A percentile compares a stretch with the other conserved stretches of the same genome.
phyloP scores from a whole-genome alignment of 257 asterid genomes.

The Rehmannia glutinosa region DNA sequence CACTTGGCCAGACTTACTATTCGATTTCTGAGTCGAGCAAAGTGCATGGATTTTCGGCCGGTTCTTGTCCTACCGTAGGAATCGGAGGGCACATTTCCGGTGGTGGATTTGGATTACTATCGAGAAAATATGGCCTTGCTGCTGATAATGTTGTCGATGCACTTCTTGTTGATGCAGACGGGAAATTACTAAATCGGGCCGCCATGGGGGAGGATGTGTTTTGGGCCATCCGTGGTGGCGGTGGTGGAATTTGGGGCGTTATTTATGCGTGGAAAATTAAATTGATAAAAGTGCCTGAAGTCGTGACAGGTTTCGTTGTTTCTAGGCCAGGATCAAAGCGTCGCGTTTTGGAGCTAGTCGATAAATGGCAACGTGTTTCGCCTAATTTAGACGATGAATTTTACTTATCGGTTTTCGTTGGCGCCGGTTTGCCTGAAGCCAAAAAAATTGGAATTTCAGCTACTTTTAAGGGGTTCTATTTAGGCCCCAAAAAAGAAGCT shows the following conservation, averaged over 20 bases:
- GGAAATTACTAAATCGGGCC: conserved; percentile 45
- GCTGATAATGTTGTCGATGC: conserved; percentile 79
- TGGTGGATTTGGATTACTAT: conserved; percentile 67
- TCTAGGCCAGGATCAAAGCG: conserved; percentile 37
- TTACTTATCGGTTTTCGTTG: conserved; percentile 50
- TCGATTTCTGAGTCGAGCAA: conserved; percentile 39
- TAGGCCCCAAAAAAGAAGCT: conserved; percentile 41
- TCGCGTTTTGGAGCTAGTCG: conserved; percentile 23
- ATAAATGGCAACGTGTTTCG: conserved; percentile 63
- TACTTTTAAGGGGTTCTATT: conserved; percentile 58
- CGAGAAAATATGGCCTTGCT: conserved; percentile 69
- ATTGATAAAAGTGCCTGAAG: conserved; percentile 33
- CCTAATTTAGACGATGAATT: conserved; percentile 40
- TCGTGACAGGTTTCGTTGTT: conserved; percentile 40
- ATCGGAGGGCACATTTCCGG: conserved; percentile 71
- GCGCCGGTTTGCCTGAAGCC: conserved; percentile 38
- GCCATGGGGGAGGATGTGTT: conserved; percentile 84
- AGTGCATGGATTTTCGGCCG: conserved; percentile 53
- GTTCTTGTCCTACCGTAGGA: conserved; percentile 84
- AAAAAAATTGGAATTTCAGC: conserved; percentile 35
- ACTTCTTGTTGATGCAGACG: conserved; percentile 42
- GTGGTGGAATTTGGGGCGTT: conserved; percentile 71
- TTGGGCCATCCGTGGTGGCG: conserved; percentile 90
- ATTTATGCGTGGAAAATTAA: conserved; percentile 65
- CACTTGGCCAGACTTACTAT: conserved; percentile 58